phyloP scores from a whole-genome alignment of 148 eudicot genomes.

The Chenopodium berlandieri region DNA sequence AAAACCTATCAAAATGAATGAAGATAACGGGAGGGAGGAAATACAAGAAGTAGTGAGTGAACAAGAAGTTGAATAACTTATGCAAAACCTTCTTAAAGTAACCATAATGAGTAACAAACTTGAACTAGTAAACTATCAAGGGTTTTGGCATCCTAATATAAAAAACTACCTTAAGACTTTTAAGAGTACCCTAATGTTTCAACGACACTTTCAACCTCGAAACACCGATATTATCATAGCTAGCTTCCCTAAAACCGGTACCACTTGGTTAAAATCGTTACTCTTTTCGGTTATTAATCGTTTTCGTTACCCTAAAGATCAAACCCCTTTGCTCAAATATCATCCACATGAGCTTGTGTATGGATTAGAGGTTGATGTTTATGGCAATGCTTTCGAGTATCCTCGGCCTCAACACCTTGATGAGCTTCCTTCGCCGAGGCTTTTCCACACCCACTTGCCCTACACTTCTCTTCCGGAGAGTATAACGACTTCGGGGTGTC shows the following conservation, averaged over 20 bases:
- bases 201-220: slow-evolving; percentile 1
- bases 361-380: not conserved
- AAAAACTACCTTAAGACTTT: not conserved
- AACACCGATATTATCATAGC: not conserved
- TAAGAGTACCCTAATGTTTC: not conserved
- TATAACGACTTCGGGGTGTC: not conserved
- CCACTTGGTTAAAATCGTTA: slow-evolving; percentile 8
- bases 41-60: not conserved
- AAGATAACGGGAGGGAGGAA: not conserved
- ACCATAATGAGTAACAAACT: not conserved
- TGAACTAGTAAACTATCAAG: slow-evolving; percentile 6
- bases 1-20: not conserved
- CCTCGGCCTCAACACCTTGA: not conserved
- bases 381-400: not conserved
- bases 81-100: not conserved
- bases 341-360: slow-evolving; percentile 10
- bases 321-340: not conserved
- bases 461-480: not conserved
- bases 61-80: not conserved
- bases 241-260: not conserved
- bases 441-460: not conserved
- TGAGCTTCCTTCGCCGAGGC: slow-evolving; percentile 6
- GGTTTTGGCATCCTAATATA: not conserved
- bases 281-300: not conserved
- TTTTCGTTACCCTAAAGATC: not conserved